These are phyloP conservation scores for Biscutella laevigata DNA, from an alignment of 441 rosid species.

Conservation along the genomic window DNA sequence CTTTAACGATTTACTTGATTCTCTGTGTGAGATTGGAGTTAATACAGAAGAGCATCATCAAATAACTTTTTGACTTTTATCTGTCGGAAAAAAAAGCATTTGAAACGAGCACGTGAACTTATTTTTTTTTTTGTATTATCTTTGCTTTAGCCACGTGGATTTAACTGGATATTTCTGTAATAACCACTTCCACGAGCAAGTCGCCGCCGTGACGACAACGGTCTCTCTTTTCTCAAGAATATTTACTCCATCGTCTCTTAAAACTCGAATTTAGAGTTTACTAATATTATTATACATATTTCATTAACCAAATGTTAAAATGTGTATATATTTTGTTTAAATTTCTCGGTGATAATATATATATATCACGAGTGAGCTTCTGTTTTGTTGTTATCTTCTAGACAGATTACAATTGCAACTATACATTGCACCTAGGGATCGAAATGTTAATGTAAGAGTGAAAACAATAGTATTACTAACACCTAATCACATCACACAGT, in stretches of 20 bases:
- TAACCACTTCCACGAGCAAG: slow-evolving; percentile 2
- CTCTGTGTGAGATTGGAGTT: not conserved
- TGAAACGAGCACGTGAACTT: slow-evolving; percentile 26
- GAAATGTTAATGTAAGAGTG: no score
- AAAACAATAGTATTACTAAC: no score
- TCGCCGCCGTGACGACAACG: slow-evolving; percentile 51
- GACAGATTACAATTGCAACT: no score
- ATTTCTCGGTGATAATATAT: no score
- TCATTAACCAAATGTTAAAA: no score
- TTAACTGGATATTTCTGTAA: slow-evolving; percentile 10
- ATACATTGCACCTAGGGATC: no score
- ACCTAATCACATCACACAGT: no score
- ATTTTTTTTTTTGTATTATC: slow-evolving; percentile 5
- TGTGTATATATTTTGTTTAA: no score
- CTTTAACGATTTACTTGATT: not conserved
- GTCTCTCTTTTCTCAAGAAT: slow-evolving; percentile 16
- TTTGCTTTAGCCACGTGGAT: slow-evolving; percentile 23
- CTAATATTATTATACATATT: no score
- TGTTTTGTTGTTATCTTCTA: no score
- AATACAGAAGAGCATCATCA: slow-evolving; percentile 10
- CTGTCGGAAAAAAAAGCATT: slow-evolving; percentile 23
- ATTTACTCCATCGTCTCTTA: not conserved
- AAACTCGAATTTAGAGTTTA: not conserved
- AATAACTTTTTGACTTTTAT: slow-evolving; percentile 11
- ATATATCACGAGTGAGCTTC: no score